Percentiles rank a stretch among this genome's conserved stretches.
phyloP scores from a whole-genome alignment of 2,329 filamentous ascomycete species.

The Exophiala bonariae region DNA sequence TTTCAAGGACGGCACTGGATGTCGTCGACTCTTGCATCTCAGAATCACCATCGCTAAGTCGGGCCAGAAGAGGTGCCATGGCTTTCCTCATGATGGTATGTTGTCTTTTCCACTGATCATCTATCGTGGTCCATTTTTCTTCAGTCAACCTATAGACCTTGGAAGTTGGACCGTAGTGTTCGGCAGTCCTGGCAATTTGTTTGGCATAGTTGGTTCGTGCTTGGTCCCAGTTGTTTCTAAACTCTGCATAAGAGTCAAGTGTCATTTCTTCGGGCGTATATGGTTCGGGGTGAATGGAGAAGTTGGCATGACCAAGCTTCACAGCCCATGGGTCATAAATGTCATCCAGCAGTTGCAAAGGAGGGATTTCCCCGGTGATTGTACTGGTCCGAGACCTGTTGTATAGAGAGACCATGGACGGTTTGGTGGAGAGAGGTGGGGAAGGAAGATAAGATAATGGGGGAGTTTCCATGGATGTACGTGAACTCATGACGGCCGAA shows the following conservation, averaged over 20 bases:
- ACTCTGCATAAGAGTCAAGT: constrained; percentile 59
- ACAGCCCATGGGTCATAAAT: constrained; percentile 77
- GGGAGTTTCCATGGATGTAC: constrained; percentile 50
- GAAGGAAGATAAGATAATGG: constrained; percentile 54
- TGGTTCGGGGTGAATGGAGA: constrained; percentile 79
- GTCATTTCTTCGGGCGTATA: constrained; percentile 68
- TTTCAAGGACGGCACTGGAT: constrained; percentile 26
- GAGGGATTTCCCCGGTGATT: constrained; percentile 51
- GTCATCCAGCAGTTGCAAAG: constrained; percentile 58
- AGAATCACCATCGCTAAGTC: constrained; percentile 36
- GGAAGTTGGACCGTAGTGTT: constrained; percentile 87
- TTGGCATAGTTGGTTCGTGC: constrained; percentile 86
- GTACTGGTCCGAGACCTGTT: constrained; percentile 45
- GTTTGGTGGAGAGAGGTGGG: constrained; percentile 73
- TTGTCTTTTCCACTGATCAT: constrained; percentile 69
- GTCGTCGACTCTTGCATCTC: constrained; percentile 23
- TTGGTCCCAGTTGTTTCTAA: constrained; percentile 78
- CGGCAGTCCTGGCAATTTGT: constrained; percentile 81
- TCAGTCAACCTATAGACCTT: constrained; percentile 84
- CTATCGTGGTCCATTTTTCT: constrained; percentile 82
- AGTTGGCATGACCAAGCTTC: constrained; percentile 88
- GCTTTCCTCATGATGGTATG: constrained; percentile 65
- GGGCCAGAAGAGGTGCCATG: constrained; percentile 40
- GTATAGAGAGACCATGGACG: constrained; percentile 75
- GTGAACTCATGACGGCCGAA: constrained; percentile 39